A percentile compares a stretch with the other conserved stretches of the same genome.
phyloP scores from a whole-genome alignment of 2,329 filamentous ascomycete genomes.

The Chalaropsis ovoidea region DNA sequence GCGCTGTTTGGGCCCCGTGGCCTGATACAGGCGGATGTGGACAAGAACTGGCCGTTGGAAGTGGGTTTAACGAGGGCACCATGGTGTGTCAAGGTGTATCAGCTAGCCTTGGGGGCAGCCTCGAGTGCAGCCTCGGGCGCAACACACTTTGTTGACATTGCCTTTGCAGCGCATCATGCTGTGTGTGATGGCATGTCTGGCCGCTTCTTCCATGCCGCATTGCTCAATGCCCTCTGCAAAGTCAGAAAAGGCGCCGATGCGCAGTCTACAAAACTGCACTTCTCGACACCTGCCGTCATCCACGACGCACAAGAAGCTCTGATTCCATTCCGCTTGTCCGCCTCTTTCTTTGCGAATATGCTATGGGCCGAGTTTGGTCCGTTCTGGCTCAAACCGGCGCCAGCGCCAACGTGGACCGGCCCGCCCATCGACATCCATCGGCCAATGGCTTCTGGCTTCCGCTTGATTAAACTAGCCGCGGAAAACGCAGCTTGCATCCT shows the following conservation, averaged over 20 bases:
- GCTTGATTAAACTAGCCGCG: conserved; percentile 33
- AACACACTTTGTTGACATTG: conserved; percentile 33
- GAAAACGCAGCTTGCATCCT: conserved; percentile 32
- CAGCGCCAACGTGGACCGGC: conserved; percentile 35
- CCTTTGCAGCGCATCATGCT: conserved; percentile 45
- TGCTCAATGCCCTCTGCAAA: conserved; percentile 37
- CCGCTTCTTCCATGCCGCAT: conserved; percentile 39
- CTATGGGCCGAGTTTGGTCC: conserved; percentile 38
- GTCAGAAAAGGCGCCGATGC: conserved; percentile 1
- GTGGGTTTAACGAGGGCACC: conserved; percentile 34
- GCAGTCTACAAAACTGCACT: conserved; percentile 29
- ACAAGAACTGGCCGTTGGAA: conserved; percentile 35
- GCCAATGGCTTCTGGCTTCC: conserved; percentile 34
- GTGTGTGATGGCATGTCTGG: conserved; percentile 44
- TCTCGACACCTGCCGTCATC: conserved; percentile 31
- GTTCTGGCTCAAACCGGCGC: conserved; percentile 32
- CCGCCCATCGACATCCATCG: conserved; percentile 32
- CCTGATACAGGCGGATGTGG: conserved; percentile 30
- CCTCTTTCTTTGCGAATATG: conserved; percentile 34
- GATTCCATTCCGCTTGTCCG: conserved; percentile 35
- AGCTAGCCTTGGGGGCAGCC: conserved; percentile 24
- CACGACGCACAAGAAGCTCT: conserved; percentile 36
- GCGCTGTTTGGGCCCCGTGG: conserved; percentile 13
- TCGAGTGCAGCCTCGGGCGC: not conserved
- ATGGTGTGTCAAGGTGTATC: conserved; percentile 40